These are phyloP conservation scores for Irpex sp. DNA, from an alignment of 1,284 basidiomycete species.

Conservation along the genomic window DNA sequence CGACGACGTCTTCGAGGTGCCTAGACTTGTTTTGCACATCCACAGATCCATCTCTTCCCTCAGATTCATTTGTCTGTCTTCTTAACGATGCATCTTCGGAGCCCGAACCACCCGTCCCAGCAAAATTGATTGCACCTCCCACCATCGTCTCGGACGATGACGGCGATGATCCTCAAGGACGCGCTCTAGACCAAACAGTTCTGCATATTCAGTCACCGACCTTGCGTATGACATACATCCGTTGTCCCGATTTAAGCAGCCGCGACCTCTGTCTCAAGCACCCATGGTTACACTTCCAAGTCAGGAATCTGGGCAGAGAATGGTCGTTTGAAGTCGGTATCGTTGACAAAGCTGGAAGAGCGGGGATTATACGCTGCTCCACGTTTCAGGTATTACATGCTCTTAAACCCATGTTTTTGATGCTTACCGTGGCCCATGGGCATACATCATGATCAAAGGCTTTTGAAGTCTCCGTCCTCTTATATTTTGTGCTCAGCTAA, in stretches of 20 bases:
- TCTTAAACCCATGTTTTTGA: conserved; percentile 6
- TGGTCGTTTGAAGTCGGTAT: conserved; percentile 78
- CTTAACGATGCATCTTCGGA: conserved; percentile 54
- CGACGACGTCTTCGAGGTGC: conserved; percentile 64
- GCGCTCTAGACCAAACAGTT: conserved; percentile 58
- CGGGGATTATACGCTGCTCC: conserved; percentile 64
- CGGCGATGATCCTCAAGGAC: conserved; percentile 28
- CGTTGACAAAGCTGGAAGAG: conserved; percentile 53
- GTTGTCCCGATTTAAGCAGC: conserved; percentile 39
- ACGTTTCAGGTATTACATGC: conserved; percentile 67
- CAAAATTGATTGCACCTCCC: conserved; percentile 37
- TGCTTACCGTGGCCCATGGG: background rate
- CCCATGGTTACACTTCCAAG: conserved; percentile 72
- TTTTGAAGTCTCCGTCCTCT: background rate
- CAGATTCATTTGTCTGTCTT: conserved; percentile 63
- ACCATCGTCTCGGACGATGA: conserved; percentile 20
- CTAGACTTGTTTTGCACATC: conserved; percentile 52
- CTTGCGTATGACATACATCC: conserved; percentile 63
- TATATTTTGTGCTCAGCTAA: background rate
- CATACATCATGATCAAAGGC: background rate
- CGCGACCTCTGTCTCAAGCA: conserved; percentile 58
- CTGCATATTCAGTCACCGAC: conserved; percentile 83
- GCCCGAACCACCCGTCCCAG: conserved; percentile 44
- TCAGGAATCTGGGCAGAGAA: conserved; percentile 59
- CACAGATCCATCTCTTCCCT: conserved; percentile 46